Evolutionary conservation across 805 yeast genomes (phyloP), one percentile per base, ranked within the genome.

Genomic region (Lipomyces lipofer): DNA sequence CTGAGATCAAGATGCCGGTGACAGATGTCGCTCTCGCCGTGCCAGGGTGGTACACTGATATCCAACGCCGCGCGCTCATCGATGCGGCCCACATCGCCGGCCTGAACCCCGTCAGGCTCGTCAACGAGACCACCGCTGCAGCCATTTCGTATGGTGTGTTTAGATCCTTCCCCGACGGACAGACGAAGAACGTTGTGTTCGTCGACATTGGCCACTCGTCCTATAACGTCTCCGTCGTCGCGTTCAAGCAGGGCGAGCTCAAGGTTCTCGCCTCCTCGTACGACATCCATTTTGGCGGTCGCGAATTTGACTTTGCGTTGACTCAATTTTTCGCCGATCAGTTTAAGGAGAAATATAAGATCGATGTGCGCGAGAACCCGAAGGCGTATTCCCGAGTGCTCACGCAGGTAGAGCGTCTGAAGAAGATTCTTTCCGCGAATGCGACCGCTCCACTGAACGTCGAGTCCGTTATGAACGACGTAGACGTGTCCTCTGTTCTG

Each of bases 61-160:
- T 81, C 69, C 98, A 94, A 78, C 91, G 99, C 76, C 89, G 96
- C 68, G 96, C 97, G 60, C 85, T 94, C 63, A 80, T 89, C 58
- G 98, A 94, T 71, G 97, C 99, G 54, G 92, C 96, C 69, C 82
- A 80, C 71, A 87, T 94, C 71, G 98, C 99, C 56, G 96, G 96
- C 62, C 81, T 94, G 70, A 94, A 94, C 84, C 98, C 99, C 58
- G 97, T 94, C 57, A 88, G 99, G 82, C 84, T 94, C 62, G 96
- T 94, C 66, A 94, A 94, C 74, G 99, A 94, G 73, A 85, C 88
- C 64, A 91, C 98, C 54, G 98, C 99, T 58, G 99, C 99, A 59
- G 98, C 97, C 67, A 96, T 94, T 63, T 95, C 97, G 66, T 95
- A 94, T 78, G 99, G 99, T 79, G 97, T 94, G 58, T 94, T 94